These are phyloP conservation scores for Tetrahymena elliotti DNA, from an alignment of 73 alveolate genomes.

Conservation along the genomic window DNA sequence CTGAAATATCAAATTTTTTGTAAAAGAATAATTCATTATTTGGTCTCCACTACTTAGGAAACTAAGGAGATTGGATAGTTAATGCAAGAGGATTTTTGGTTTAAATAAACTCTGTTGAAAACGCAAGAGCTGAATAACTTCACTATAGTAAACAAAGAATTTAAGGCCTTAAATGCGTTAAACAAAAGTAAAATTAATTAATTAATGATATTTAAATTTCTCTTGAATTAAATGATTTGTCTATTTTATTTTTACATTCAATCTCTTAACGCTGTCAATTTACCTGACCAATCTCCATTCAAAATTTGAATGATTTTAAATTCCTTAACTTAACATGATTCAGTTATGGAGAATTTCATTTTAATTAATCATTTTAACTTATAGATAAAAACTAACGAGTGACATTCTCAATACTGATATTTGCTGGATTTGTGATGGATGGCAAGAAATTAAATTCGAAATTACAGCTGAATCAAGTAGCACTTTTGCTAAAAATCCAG, in stretches of 20 bases:
- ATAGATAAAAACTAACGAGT: background rate
- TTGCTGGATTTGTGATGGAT: constrained; percentile 46
- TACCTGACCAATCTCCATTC: background rate
- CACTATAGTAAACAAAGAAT: background rate
- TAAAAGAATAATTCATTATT: background rate
- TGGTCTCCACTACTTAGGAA: constrained; percentile 38
- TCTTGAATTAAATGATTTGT: background rate
- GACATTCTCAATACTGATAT: constrained; percentile 13
- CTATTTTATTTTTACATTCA: background rate
- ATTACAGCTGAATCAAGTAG: constrained; percentile 6
- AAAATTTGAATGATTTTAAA: background rate
- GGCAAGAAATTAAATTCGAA: constrained; percentile 33
- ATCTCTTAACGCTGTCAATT: background rate
- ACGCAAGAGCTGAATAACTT: background rate
- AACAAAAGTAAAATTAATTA: background rate
- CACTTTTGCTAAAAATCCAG: constrained; percentile 18
- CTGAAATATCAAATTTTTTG: background rate
- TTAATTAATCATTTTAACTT: background rate
- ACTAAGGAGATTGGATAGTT: background rate
- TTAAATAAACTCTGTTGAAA: background rate
- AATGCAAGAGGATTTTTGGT: constrained; percentile 35
- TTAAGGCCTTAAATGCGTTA: background rate
- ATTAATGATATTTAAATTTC: background rate
- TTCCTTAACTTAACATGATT: background rate
- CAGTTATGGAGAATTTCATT: constrained; percentile 1